phyloP scores from a whole-genome alignment of 257 asterid species.

The Primulina huaijiensis region DNA sequence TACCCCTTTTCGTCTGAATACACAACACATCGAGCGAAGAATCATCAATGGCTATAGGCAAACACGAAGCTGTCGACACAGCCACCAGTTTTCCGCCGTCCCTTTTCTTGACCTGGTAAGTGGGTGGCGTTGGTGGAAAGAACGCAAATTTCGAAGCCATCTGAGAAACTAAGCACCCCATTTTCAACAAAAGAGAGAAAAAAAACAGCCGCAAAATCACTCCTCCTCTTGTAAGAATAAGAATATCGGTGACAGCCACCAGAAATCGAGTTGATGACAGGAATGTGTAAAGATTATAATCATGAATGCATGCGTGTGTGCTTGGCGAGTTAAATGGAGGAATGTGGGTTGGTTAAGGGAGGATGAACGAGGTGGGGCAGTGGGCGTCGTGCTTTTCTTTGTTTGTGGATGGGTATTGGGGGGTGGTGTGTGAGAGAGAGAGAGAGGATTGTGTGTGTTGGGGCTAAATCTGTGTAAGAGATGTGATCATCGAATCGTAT shows the following conservation, averaged over 20 bases:
- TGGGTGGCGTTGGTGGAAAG: conserved; percentile 91
- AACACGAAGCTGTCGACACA: conserved; percentile 61
- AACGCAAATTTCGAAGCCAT: conserved; percentile 95
- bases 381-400: conserved; percentile 25
- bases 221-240: neutral
- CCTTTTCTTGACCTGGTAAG: conserved; percentile 73
- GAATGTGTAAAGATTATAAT: conserved; percentile 34
- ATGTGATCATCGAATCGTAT: conserved; percentile 39
- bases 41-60: conserved; percentile 70
- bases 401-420: conserved; percentile 19
- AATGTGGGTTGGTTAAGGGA: conserved; percentile 29
- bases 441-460: conserved; percentile 26
- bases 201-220: neutral
- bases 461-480: conserved; percentile 50
- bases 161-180: conserved; percentile 90
- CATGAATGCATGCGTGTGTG: conserved; percentile 53
- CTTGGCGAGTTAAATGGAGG: conserved; percentile 17
- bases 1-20: conserved; percentile 70
- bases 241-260: conserved; percentile 16
- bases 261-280: conserved; percentile 23
- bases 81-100: conserved; percentile 82
- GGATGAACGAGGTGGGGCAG: conserved; percentile 21
- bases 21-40: conserved; percentile 63
- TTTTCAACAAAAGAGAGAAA: conserved; percentile 21
- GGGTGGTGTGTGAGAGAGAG: conserved; percentile 18